Percentiles rank a stretch among this genome's conserved stretches.
These are phyloP conservation scores for Coemansia sp. DNA, from an alignment of 192 early-diverging fungal species.

Conservation along the genomic window DNA sequence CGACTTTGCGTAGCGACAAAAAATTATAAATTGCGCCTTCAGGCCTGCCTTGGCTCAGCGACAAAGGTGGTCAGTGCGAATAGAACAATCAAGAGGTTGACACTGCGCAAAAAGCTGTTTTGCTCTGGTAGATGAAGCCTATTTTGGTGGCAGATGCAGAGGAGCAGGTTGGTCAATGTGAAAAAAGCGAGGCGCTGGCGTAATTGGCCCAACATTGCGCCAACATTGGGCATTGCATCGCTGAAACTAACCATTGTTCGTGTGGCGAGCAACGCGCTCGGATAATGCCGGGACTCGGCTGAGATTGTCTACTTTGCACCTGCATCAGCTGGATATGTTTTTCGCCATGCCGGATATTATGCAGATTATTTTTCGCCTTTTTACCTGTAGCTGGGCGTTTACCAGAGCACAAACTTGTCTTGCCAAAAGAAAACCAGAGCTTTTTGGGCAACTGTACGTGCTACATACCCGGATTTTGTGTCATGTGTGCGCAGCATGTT, in stretches of 20 bases:
- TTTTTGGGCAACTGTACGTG: background rate
- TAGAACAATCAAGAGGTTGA: constrained; percentile 17
- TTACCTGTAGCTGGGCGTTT: no score
- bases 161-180: constrained; percentile 34
- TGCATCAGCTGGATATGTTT: no score
- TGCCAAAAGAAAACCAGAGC: no score
- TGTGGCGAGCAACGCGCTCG: no score
- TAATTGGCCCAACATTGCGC: no score
- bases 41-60: constrained; percentile 59
- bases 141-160: constrained; percentile 49
- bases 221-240: no score
- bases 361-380: no score
- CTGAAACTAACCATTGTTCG: no score
- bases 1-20: background rate
- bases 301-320: no score
- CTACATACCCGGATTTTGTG: background rate
- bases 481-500: background rate
- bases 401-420: no score
- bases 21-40: constrained; percentile 20
- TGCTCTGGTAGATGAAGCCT: constrained; percentile 40
- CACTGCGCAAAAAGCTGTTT: constrained; percentile 14
- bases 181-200: background rate
- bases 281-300: no score
- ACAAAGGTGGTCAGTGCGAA: constrained; percentile 65
- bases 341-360: no score